Conservation (phyloP, 257 asterid genomes). For the Paulownia fortunei region DNA sequence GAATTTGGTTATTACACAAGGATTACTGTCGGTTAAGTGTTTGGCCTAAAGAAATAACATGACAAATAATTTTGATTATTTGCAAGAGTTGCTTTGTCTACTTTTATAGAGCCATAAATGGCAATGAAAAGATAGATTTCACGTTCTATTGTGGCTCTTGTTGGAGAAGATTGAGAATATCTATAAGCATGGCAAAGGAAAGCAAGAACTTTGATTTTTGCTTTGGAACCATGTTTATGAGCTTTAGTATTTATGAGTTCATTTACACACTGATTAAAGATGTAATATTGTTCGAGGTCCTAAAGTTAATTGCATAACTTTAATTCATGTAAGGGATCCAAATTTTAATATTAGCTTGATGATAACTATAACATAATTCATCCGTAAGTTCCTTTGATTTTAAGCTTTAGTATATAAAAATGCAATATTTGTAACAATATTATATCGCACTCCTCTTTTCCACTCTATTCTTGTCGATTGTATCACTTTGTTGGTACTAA, state of each 20-base stretch:
- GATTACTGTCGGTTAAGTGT: not conserved
- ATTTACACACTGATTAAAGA: not conserved
- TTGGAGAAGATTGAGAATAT: not conserved
- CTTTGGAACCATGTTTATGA: conserved; percentile 9
- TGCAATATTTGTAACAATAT: too few species aligned
- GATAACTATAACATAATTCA: not conserved
- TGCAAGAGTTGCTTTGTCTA: not conserved
- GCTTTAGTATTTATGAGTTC: not conserved
- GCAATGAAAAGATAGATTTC: not conserved
- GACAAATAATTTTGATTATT: not conserved
- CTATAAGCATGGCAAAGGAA: conserved; percentile 14
- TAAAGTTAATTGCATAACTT: not conserved
- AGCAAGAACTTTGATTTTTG: not conserved
- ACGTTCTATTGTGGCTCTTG: not conserved
- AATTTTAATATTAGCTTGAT: not conserved
- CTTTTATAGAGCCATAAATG: not conserved
- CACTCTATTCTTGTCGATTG: too few species aligned
- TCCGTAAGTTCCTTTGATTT: not conserved
- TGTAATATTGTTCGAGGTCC: not conserved
- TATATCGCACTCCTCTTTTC: too few species aligned
- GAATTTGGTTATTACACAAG: not conserved
- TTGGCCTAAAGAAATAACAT: not conserved
- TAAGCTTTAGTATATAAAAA: too few species aligned
- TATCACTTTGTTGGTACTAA: too few species aligned
- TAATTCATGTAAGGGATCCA: not conserved